Evolutionary conservation across 116 monocot species (phyloP).

Genomic region (Dioscorea cayenensis): DNA sequence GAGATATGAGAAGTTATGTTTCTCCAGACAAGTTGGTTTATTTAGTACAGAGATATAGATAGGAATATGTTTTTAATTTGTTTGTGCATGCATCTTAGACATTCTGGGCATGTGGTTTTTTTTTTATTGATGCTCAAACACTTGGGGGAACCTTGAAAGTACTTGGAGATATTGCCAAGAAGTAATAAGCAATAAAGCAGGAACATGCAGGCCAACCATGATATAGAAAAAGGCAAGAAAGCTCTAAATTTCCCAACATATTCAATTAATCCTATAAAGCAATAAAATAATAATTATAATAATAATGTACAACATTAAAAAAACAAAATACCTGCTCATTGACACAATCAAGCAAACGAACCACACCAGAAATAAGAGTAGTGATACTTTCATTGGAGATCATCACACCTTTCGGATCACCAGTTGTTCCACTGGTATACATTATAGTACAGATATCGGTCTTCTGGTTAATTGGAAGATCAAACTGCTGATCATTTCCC

Average conservation of each 20-base stretch:
- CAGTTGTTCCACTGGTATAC: slow-evolving; percentile 98
- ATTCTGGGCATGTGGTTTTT: too few species aligned
- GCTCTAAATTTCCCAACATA: too few species aligned
- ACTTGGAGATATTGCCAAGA: too few species aligned
- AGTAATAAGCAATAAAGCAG: too few species aligned
- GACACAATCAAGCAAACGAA: slow-evolving; percentile 38
- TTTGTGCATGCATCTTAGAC: too few species aligned
- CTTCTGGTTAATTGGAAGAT: slow-evolving; percentile 53
- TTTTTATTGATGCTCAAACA: too few species aligned
- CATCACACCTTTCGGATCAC: slow-evolving; percentile 90
- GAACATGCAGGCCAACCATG: too few species aligned
- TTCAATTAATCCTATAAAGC: too few species aligned
- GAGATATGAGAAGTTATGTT: background rate
- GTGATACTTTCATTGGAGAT: slow-evolving; percentile 80
- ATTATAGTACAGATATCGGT: slow-evolving; percentile 86
- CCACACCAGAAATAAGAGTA: slow-evolving; percentile 67
- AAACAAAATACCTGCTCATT: slow-evolving; percentile 47
- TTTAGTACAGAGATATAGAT: background rate
- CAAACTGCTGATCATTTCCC: slow-evolving; percentile 62
- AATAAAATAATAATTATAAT: too few species aligned
- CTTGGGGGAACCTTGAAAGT: too few species aligned
- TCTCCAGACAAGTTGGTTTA: background rate
- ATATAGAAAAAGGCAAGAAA: too few species aligned
- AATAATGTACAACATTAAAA: too few species aligned
- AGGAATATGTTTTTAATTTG: background rate